phyloP scores from a whole-genome alignment of 176 grass and related monocot genomes.

The Oropetium thomaeum region DNA sequence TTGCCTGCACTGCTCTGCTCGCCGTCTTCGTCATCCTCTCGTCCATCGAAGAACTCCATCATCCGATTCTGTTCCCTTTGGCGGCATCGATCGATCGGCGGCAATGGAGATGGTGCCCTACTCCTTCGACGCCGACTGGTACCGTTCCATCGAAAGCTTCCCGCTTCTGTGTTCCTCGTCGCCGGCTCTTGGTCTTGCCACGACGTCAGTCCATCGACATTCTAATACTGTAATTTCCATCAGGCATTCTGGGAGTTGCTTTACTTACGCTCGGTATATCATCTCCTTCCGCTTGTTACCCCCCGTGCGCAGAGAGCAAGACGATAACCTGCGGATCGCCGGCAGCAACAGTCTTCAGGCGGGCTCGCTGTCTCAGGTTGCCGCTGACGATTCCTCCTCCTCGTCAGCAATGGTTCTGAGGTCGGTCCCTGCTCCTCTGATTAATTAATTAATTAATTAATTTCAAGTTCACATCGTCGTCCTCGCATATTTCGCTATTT shows the following conservation, averaged over 20 bases:
- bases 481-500: background rate
- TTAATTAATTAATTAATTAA: background rate
- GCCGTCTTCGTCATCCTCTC: background rate
- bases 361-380: no score
- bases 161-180: background rate
- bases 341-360: background rate
- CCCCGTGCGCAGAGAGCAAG: background rate
- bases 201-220: background rate
- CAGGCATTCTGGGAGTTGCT: background rate
- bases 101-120: conserved; percentile 11
- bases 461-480: background rate
- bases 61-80: no score
- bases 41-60: no score
- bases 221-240: background rate
- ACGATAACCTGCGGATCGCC: background rate
- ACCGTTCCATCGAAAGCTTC: background rate
- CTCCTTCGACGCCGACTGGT: background rate
- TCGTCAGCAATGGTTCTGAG: background rate
- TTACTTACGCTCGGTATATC: background rate
- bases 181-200: background rate
- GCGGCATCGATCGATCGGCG: background rate
- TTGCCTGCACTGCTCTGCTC: background rate
- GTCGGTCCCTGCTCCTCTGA: background rate
- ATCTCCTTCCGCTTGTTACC: background rate
- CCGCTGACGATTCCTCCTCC: background rate